Evolutionary conservation across 495 filamentous ascomycete genomes (phyloP).

Genomic region (Aspergillus panamensis): DNA sequence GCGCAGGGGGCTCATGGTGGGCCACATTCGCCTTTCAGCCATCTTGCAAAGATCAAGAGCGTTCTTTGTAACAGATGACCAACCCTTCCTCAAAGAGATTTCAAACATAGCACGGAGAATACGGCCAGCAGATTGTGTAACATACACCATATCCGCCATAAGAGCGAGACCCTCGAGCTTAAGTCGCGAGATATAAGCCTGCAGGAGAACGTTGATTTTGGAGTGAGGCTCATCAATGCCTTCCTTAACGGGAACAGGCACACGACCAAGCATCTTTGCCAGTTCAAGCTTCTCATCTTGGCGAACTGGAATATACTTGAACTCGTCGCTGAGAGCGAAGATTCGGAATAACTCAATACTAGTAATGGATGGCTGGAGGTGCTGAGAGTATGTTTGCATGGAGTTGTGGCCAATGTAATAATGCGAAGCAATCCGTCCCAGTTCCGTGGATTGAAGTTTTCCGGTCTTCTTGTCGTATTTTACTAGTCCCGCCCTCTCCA

Average conservation of each 20-base stretch:
- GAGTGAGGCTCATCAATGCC: slow-evolving; percentile 94
- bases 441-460: slow-evolving; percentile 84
- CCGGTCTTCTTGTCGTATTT: slow-evolving; percentile 96
- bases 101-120: slow-evolving; percentile 96
- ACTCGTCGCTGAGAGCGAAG: slow-evolving; percentile 97
- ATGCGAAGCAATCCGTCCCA: slow-evolving; percentile 92
- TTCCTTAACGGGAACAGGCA: slow-evolving; percentile 96
- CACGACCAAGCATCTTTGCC: slow-evolving; percentile 81
- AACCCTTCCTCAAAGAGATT: slow-evolving; percentile 92
- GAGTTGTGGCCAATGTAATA: slow-evolving; percentile 97
- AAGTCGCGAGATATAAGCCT: slow-evolving; percentile 93
- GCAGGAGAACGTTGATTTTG: slow-evolving; percentile 98
- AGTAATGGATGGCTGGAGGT: slow-evolving; percentile 88
- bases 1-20: slow-evolving; percentile 91
- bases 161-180: slow-evolving; percentile 90
- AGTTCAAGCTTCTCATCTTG: slow-evolving; percentile 97
- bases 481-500: slow-evolving; percentile 83
- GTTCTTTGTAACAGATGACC: slow-evolving; percentile 88
- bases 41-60: slow-evolving; percentile 97
- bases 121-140: slow-evolving; percentile 95
- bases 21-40: slow-evolving; percentile 99
- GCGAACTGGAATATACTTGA: slow-evolving; percentile 97
- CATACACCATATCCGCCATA: slow-evolving; percentile 98
- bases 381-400: slow-evolving; percentile 93
- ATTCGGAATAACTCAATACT: slow-evolving; percentile 94